Percentiles rank a stretch among this genome's conserved stretches.
These are phyloP conservation scores for Mycena crocata DNA, from an alignment of 768 basidiomycete genomes.

Conservation along the genomic window DNA sequence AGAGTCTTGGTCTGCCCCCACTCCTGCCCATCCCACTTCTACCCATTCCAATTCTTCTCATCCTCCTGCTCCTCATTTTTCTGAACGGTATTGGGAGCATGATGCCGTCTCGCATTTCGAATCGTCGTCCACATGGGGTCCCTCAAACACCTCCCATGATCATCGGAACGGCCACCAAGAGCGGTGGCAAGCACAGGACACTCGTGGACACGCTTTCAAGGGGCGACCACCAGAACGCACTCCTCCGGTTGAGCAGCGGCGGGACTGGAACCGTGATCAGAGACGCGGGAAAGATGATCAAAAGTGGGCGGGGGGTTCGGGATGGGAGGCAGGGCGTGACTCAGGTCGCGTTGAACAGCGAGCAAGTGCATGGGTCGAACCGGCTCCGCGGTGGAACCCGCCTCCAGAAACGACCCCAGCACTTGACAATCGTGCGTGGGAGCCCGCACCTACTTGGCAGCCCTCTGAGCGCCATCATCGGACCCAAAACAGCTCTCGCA, in stretches of 20 bases:
- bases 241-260: constrained; percentile 41
- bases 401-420: constrained; percentile 43
- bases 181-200: constrained; percentile 57
- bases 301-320: constrained; percentile 43
- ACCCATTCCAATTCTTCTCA: too few relatives aligned
- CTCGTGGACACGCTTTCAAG: constrained; percentile 48
- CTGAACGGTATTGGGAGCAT: constrained; percentile 65
- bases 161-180: constrained; percentile 54
- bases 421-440: constrained; percentile 73
- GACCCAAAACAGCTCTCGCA: constrained; percentile 37
- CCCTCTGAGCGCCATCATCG: constrained; percentile 58
- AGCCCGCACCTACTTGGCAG: constrained; percentile 78
- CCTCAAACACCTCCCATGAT: constrained; percentile 52
- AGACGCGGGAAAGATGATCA: constrained; percentile 53
- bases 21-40: constrained; percentile 55
- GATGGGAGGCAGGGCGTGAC: constrained; percentile 64
- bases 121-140: constrained; percentile 55
- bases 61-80: constrained; percentile 54
- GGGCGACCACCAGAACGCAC: constrained; percentile 52
- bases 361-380: constrained; percentile 28
- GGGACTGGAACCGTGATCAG: constrained; percentile 43
- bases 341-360: constrained; percentile 46
- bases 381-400: constrained; percentile 7
- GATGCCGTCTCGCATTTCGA: too few relatives aligned
- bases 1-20: too few relatives aligned